Conservation (phyloP, 257 asterid species). For the Solanum neorickii region DNA sequence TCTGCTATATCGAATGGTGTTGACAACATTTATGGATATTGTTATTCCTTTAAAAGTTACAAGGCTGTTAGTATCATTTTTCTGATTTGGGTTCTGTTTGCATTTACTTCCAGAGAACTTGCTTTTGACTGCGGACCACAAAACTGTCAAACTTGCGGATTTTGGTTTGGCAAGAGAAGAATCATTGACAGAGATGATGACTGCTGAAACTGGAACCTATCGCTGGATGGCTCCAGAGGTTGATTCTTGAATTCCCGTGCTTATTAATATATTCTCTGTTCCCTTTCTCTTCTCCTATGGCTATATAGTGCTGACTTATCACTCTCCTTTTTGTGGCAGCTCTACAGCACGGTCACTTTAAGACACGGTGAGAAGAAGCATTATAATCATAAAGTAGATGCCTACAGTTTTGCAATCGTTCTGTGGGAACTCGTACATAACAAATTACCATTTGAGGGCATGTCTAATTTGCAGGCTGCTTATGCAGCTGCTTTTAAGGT, state of each 20-base stretch:
- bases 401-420: slow-evolving; percentile 93
- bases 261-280: not conserved
- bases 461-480: slow-evolving; percentile 98
- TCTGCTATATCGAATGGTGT: not conserved
- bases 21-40: not conserved
- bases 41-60: not conserved
- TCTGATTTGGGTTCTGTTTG: not conserved
- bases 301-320: not conserved
- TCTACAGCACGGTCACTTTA: slow-evolving; percentile 88
- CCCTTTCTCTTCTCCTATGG: not conserved
- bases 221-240: slow-evolving; percentile 99
- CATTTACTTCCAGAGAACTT: slow-evolving; percentile 52
- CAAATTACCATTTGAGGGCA: slow-evolving; percentile 77
- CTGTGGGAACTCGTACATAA: slow-evolving; percentile 89
- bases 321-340: slow-evolving; percentile 33
- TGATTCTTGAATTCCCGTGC: not conserved
- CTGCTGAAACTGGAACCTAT: slow-evolving; percentile 99
- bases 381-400: slow-evolving; percentile 93
- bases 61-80: not conserved
- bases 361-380: slow-evolving; percentile 98
- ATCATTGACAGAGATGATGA: slow-evolving; percentile 98
- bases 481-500: slow-evolving; percentile 99
- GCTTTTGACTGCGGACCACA: slow-evolving; percentile 77
- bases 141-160: slow-evolving; percentile 81
- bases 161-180: slow-evolving; percentile 99